phyloP scores from a whole-genome alignment of 2,329 filamentous ascomycete species.

The Salinomyces thailandicus region DNA sequence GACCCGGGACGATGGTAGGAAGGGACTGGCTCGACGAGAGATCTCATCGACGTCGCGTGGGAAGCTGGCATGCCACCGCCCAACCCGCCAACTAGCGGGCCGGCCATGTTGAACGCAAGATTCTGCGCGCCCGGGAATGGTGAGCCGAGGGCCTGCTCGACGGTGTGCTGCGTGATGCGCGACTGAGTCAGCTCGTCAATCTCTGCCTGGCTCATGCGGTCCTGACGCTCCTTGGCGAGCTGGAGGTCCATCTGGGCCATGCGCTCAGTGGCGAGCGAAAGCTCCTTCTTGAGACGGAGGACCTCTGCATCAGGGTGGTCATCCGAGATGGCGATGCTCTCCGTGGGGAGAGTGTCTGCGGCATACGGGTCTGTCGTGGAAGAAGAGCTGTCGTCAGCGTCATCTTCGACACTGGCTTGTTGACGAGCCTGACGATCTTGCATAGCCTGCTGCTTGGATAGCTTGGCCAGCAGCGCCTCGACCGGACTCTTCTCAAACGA shows the following conservation, averaged over 20 bases:
- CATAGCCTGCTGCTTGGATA: constrained; percentile 55
- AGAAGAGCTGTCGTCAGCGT: constrained; percentile 24
- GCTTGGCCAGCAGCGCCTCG: constrained; percentile 62
- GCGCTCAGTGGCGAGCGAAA: constrained; percentile 59
- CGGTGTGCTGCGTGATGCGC: constrained; percentile 49
- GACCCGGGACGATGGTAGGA: constrained; percentile 5
- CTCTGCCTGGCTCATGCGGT: constrained; percentile 26
- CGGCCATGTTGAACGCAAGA: constrained; percentile 20
- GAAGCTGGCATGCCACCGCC: neutral
- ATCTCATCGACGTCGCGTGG: neutral
- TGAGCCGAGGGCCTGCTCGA: constrained; percentile 37
- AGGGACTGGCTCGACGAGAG: constrained; percentile 2
- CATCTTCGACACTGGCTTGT: constrained; percentile 32
- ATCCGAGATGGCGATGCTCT: constrained; percentile 9
- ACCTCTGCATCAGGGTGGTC: constrained; percentile 46
- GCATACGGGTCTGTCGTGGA: constrained; percentile 23
- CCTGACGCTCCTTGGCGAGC: constrained; percentile 28
- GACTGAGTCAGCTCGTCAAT: constrained; percentile 39
- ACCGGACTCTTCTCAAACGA: constrained; percentile 27
- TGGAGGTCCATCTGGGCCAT: constrained; percentile 64
- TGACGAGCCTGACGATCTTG: constrained; percentile 42
- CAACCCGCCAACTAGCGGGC: too few species aligned
- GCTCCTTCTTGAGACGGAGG: constrained; percentile 57
- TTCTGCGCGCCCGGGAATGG: constrained; percentile 22
- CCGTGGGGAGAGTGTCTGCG: constrained; percentile 18